phyloP scores from a whole-genome alignment of 768 basidiomycete genomes.

The Tricholoma furcatifolium region DNA sequence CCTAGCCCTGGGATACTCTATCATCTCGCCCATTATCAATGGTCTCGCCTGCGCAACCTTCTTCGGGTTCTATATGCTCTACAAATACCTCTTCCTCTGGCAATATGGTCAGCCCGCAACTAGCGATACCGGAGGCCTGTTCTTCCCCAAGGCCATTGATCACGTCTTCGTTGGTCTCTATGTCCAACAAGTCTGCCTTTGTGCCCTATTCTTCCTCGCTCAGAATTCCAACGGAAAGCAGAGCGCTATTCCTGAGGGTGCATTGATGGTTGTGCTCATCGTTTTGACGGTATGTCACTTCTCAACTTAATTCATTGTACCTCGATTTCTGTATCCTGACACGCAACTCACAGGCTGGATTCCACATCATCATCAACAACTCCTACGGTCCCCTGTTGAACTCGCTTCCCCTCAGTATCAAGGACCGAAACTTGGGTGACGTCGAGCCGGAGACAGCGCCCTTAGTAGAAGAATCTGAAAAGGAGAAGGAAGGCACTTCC shows the following conservation, averaged over 20 bases:
- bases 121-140: conserved; percentile 86
- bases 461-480: background rate
- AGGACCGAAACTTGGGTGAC: conserved; percentile 58
- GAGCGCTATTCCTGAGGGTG: conserved; percentile 70
- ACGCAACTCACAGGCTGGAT: conserved; percentile 49
- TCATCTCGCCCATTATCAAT: conserved; percentile 93
- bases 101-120: conserved; percentile 67
- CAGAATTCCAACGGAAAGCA: conserved; percentile 49
- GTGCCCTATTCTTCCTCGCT: conserved; percentile 70
- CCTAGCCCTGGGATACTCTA: conserved; percentile 72
- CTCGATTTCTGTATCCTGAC: too few species aligned
- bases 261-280: conserved; percentile 84
- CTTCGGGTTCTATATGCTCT: conserved; percentile 78
- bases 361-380: conserved; percentile 69
- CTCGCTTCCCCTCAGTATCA: conserved; percentile 76
- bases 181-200: conserved; percentile 57
- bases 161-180: conserved; percentile 95
- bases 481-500: conserved; percentile 6
- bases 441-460: background rate
- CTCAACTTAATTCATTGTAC: background rate
- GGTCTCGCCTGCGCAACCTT: conserved; percentile 84
- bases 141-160: conserved; percentile 93
- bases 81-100: conserved; percentile 87
- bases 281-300: conserved; percentile 66
- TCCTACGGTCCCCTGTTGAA: conserved; percentile 80